These are phyloP conservation scores for Lactifluus piperatus DNA, from an alignment of 768 basidiomycete genomes.

Conservation along the genomic window DNA sequence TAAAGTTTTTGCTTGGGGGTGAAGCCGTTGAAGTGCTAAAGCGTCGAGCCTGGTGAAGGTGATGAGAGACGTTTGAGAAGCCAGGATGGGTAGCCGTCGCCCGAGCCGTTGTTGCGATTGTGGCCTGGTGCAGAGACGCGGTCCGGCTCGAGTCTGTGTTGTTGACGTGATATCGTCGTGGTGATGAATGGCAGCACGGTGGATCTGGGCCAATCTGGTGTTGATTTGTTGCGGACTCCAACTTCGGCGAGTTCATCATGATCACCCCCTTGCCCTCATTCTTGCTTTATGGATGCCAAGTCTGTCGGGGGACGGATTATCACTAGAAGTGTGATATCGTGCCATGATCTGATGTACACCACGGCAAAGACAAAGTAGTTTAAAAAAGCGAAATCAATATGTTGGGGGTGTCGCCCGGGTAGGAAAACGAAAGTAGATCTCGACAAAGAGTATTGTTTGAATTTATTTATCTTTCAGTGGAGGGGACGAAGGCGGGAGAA, in stretches of 20 bases:
- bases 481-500: no score
- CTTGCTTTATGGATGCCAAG: no score
- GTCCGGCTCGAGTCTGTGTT: no score
- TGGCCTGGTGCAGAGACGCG: background rate
- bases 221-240: background rate
- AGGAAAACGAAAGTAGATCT: no score
- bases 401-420: no score
- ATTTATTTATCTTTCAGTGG: no score
- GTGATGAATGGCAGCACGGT: no score
- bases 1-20: conserved; percentile 15
- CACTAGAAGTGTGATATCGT: conserved; percentile 8
- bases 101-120: background rate
- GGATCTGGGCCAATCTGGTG: no score
- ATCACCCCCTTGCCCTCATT: background rate
- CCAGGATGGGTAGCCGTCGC: conserved; percentile 77
- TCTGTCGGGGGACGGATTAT: background rate
- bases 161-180: background rate
- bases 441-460: no score
- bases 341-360: conserved; percentile 8
- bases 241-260: background rate
- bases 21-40: conserved; percentile 41
- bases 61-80: conserved; percentile 70
- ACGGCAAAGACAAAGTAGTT: no score
- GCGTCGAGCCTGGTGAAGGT: conserved; percentile 64
- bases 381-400: no score